phyloP scores from a whole-genome alignment of 768 basidiomycete species.

The Mycena chlorophos region DNA sequence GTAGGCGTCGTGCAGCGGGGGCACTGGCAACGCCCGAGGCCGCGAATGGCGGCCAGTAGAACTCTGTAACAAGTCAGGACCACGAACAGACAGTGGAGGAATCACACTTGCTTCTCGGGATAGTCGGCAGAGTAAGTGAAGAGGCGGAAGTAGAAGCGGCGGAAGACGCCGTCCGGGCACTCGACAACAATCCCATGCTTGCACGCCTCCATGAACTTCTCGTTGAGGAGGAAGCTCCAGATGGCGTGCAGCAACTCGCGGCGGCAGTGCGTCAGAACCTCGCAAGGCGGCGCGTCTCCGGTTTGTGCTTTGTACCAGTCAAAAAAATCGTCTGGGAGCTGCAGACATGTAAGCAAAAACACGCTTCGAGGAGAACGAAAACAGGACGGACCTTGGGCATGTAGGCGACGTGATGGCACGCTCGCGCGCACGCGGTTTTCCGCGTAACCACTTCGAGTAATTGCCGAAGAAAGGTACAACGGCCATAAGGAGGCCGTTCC shows the following conservation, averaged over 20 bases:
- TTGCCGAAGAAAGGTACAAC: slow-evolving; percentile 29
- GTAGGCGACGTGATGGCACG: slow-evolving; percentile 39
- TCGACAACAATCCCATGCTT: slow-evolving; percentile 31
- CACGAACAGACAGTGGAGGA: background rate
- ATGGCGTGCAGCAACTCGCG: slow-evolving; percentile 36
- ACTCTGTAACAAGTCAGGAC: slow-evolving; percentile 25
- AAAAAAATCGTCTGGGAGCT: slow-evolving; percentile 30
- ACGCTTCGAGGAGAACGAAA: background rate
- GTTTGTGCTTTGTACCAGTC: background rate
- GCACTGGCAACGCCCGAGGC: slow-evolving; percentile 36
- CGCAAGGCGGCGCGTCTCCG: slow-evolving; percentile 9
- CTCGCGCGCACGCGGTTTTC: slow-evolving; percentile 25
- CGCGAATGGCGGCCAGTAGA: slow-evolving; percentile 35
- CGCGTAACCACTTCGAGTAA: slow-evolving; percentile 40
- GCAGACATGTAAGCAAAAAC: background rate
- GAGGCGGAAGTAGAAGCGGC: slow-evolving; percentile 31
- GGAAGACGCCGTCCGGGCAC: slow-evolving; percentile 32
- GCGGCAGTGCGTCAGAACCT: slow-evolving; percentile 32
- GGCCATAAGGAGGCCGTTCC: background rate
- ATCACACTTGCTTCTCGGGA: slow-evolving; percentile 35
- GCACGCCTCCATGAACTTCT: slow-evolving; percentile 28
- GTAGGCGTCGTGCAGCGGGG: slow-evolving; percentile 36
- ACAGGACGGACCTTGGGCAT: slow-evolving; percentile 35
- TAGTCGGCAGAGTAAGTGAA: slow-evolving; percentile 39
- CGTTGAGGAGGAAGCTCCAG: slow-evolving; percentile 30